phyloP scores from a whole-genome alignment of 2,329 filamentous ascomycete genomes.

The Trichoderma sp. region DNA sequence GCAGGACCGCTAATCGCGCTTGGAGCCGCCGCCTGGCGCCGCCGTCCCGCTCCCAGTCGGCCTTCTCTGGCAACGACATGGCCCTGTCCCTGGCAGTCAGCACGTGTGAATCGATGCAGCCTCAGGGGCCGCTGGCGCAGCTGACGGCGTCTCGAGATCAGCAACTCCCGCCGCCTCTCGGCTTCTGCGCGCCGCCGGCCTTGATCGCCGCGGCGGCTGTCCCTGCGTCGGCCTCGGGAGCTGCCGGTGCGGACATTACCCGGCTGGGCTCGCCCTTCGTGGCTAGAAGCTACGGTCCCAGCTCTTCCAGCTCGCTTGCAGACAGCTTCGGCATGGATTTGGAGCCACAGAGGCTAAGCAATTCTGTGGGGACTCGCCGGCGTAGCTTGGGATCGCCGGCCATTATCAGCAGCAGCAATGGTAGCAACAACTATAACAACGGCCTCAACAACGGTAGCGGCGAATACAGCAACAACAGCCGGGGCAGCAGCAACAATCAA shows the following conservation, averaged over 20 bases:
- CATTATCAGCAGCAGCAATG: conserved; percentile 48
- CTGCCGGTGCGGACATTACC: conserved; percentile 1
- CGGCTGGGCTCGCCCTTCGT: conserved; percentile 60
- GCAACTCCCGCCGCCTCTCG: conserved; percentile 28
- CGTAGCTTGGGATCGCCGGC: conserved; percentile 59
- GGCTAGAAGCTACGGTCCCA: conserved; percentile 64
- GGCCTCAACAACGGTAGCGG: conserved; percentile 49
- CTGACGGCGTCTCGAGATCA: conserved; percentile 52
- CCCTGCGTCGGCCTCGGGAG: conserved; percentile 8
- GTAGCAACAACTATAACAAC: conserved; percentile 48
- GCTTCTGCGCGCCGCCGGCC: neutral
- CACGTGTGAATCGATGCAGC: conserved; percentile 68
- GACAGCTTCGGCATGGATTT: conserved; percentile 42
- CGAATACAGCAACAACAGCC: conserved; percentile 38
- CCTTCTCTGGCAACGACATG: conserved; percentile 66
- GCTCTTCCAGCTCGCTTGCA: conserved; percentile 56
- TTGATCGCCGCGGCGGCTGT: neutral
- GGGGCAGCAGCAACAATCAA: conserved; percentile 54
- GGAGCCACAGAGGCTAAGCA: conserved; percentile 48
- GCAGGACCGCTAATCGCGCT: conserved; percentile 53
- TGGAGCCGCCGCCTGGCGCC: conserved; percentile 55
- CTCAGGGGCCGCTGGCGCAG: conserved; percentile 62
- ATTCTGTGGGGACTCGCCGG: conserved; percentile 55
- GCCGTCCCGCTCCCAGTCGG: conserved; percentile 50
- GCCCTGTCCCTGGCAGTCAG: conserved; percentile 64